Percentiles rank a stretch among this genome's conserved stretches.
These are phyloP conservation scores for Eremothecium cymbalariae DNA, from an alignment of 1,139 yeast genomes.

Conservation along the genomic window DNA sequence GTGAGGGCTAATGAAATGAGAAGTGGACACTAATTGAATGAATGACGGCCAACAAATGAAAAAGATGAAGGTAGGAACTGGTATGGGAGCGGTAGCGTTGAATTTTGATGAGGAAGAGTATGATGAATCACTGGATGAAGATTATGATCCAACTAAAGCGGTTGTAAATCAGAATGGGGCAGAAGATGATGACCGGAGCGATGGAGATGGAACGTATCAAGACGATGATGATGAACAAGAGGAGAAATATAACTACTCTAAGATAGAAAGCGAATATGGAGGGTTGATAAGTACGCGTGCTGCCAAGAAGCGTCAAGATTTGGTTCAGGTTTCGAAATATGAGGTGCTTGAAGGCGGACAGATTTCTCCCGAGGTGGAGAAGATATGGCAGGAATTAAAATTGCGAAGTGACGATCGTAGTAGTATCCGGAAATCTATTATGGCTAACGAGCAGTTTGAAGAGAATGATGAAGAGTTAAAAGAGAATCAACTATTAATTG, in stretches of 20 bases:
- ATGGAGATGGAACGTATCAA: slow-evolving; percentile 22
- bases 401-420: slow-evolving; percentile 23
- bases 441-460: slow-evolving; percentile 13
- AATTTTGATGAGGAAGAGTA: slow-evolving; percentile 36
- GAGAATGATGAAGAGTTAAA: slow-evolving; percentile 18
- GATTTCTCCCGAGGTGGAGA: slow-evolving; percentile 33
- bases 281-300: slow-evolving; percentile 51
- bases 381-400: slow-evolving; percentile 44
- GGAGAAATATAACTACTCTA: slow-evolving; percentile 34
- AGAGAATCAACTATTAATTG: slow-evolving; percentile 56
- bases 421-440: slow-evolving; percentile 19
- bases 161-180: slow-evolving; percentile 12
- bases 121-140: slow-evolving; percentile 59
- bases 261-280: slow-evolving; percentile 43
- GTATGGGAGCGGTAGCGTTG: slow-evolving; percentile 4
- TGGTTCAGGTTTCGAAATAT: slow-evolving; percentile 26
- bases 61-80: slow-evolving; percentile 15
- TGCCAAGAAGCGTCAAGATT: slow-evolving; percentile 41
- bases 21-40: too few relatives aligned
- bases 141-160: slow-evolving; percentile 43
- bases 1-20: too few relatives aligned
- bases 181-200: slow-evolving; percentile 17
- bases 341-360: slow-evolving; percentile 16
- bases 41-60: slow-evolving; percentile 14
- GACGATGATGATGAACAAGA: slow-evolving; percentile 32